phyloP scores from a whole-genome alignment of 352 stramenopile species.

The Globisporangium cederbergense region DNA sequence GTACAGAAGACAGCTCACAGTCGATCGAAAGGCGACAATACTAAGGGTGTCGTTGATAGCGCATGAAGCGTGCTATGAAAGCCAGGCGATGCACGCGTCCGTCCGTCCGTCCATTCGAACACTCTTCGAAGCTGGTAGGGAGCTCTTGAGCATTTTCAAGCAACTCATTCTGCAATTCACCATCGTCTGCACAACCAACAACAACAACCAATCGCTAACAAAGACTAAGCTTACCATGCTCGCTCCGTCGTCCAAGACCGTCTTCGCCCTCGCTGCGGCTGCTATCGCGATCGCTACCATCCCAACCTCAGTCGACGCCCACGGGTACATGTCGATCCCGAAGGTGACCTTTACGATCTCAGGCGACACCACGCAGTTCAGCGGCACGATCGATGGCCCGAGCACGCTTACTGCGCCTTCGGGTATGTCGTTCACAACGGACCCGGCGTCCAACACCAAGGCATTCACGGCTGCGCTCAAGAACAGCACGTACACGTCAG shows the following conservation, averaged over 20 bases:
- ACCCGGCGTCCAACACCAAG: slow-evolving; percentile 20
- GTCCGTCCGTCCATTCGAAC: no score
- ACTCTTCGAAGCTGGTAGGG: not conserved
- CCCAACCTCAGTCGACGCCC: slow-evolving; percentile 4
- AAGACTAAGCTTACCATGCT: not conserved
- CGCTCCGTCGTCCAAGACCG: slow-evolving; percentile 12
- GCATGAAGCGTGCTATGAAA: not conserved
- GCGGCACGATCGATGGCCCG: slow-evolving; percentile 8
- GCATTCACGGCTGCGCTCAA: slow-evolving; percentile 26
- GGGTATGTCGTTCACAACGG: slow-evolving; percentile 14
- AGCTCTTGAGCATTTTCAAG: not conserved
- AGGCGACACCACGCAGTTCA: slow-evolving; percentile 15
- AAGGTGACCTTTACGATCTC: slow-evolving; percentile 9
- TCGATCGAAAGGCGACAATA: not conserved
- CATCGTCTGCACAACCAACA: not conserved
- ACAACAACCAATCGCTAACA: no score
- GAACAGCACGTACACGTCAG: slow-evolving; percentile 18
- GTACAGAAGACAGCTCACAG: not conserved
- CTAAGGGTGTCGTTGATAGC: no score
- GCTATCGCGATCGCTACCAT: not conserved
- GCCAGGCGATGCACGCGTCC: not conserved
- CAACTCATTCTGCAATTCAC: slow-evolving; percentile 6
- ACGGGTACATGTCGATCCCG: slow-evolving; percentile 10
- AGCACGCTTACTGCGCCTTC: slow-evolving; percentile 12
- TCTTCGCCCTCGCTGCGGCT: not conserved